Percentiles rank a stretch among this genome's conserved stretches.
Conservation (phyloP, 306 rosid species). For the Quercus wislizeni region DNA sequence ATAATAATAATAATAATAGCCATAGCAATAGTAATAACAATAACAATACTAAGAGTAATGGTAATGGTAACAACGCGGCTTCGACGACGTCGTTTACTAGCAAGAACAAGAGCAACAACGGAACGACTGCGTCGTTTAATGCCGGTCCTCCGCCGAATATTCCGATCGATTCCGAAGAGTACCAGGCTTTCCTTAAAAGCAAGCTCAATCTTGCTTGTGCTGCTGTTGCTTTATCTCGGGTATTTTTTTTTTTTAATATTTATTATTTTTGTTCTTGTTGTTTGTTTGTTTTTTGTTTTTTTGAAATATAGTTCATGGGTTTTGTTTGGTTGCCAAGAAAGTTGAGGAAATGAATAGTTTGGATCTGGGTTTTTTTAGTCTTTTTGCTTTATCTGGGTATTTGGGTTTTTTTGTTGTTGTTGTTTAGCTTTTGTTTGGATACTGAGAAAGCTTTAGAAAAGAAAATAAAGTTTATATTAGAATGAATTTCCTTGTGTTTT, state of each 20-base stretch:
- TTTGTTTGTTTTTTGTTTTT: neutral
- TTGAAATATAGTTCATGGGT: neutral
- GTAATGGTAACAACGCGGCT: neutral
- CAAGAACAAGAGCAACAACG: too few relatives aligned
- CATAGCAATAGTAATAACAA: too few relatives aligned
- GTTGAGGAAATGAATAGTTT: neutral
- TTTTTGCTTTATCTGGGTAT: neutral
- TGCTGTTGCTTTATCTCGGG: slow-evolving; percentile 77
- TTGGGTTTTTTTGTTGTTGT: neutral
- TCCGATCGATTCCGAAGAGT: slow-evolving; percentile 56
- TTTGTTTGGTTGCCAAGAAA: neutral
- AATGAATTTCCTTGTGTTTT: neutral
- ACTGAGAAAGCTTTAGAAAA: neutral
- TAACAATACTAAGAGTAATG: too few relatives aligned
- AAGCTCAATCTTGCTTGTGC: slow-evolving; percentile 93
- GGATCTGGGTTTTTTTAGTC: neutral
- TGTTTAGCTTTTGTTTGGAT: neutral
- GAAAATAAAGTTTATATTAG: neutral
- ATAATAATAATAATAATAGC: neutral
- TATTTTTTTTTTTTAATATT: slow-evolving; percentile 4
- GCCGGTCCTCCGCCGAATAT: slow-evolving; percentile 13
- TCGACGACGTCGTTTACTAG: too few relatives aligned
- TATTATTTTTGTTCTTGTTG: neutral
- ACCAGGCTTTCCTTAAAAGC: slow-evolving; percentile 73
- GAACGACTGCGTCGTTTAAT: neutral